Evolutionary conservation across 176 grass and related monocot genomes (phyloP).

Genomic region (Carex parvula): DNA sequence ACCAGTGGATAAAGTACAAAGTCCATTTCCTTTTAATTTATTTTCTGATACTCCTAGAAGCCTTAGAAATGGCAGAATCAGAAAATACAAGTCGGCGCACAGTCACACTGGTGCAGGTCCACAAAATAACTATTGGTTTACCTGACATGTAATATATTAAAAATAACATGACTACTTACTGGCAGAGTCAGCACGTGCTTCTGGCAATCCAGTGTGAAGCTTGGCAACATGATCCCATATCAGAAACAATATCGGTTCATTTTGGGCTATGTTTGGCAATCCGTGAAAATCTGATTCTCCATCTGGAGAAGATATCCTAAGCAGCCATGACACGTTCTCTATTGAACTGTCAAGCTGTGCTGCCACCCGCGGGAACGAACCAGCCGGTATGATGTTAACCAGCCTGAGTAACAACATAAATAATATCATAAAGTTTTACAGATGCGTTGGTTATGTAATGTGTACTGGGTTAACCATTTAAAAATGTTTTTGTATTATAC

Average conservation of each 20-base stretch:
- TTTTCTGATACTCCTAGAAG: not conserved
- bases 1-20: not conserved
- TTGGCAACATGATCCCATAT: conserved; percentile 76
- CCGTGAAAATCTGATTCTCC: conserved; percentile 51
- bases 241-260: conserved; percentile 73
- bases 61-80: not conserved
- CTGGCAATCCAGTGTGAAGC: conserved; percentile 46
- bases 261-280: conserved; percentile 60
- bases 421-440: not conserved
- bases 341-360: conserved; percentile 70
- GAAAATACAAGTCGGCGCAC: not conserved
- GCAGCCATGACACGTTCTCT: conserved; percentile 71
- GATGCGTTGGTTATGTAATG: not conserved
- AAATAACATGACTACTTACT: conserved; percentile 13
- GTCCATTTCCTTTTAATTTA: not conserved
- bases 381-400: conserved; percentile 60
- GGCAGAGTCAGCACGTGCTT: conserved; percentile 63
- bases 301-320: conserved; percentile 62
- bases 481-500: not conserved
- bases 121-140: not conserved
- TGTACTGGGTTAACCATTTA: not conserved
- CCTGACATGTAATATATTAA: not conserved
- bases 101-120: not conserved
- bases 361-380: conserved; percentile 46
- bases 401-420: conserved; percentile 14